phyloP scores from a whole-genome alignment of 2,329 filamentous ascomycete genomes.

The Stachybotrys elegans region DNA sequence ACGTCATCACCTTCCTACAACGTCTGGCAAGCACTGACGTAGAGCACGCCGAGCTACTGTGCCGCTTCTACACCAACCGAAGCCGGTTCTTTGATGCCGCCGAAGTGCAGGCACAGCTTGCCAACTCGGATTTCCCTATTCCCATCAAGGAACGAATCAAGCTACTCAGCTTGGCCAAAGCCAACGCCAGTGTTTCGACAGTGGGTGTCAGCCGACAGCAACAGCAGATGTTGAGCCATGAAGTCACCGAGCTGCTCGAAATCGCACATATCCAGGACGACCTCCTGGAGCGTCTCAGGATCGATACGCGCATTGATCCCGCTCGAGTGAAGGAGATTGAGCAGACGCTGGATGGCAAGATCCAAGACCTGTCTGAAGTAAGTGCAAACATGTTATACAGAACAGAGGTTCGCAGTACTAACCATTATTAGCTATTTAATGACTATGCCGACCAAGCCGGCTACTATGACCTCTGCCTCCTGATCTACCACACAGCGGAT shows the following conservation, averaged over 20 bases:
- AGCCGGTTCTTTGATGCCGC: constrained; percentile 83
- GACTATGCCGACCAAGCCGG: constrained; percentile 82
- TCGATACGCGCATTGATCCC: constrained; percentile 63
- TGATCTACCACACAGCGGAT: constrained; percentile 89
- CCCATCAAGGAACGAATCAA: constrained; percentile 81
- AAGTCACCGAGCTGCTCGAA: constrained; percentile 81
- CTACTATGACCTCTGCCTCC: constrained; percentile 89
- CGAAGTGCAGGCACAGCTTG: constrained; percentile 76
- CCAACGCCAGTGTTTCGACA: constrained; percentile 82
- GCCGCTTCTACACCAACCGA: constrained; percentile 85
- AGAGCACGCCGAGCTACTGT: constrained; percentile 82
- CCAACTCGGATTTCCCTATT: constrained; percentile 74
- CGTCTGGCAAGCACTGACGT: constrained; percentile 68
- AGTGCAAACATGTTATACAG: constrained; percentile 27
- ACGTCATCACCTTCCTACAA: constrained; percentile 81
- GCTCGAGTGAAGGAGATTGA: constrained; percentile 62
- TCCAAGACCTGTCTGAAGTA: constrained; percentile 72
- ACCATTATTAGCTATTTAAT: constrained; percentile 70
- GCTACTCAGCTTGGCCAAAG: constrained; percentile 84
- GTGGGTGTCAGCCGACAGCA: constrained; percentile 71
- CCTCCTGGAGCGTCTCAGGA: constrained; percentile 69
- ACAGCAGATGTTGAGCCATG: constrained; percentile 79
- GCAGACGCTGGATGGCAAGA: constrained; percentile 67
- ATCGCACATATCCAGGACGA: constrained; percentile 95
- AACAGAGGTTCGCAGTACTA: constrained; percentile 6